Base-by-base conservation (phyloP, 2,329 filamentous ascomycete genomes). In the Triangularia setosa region DNA sequence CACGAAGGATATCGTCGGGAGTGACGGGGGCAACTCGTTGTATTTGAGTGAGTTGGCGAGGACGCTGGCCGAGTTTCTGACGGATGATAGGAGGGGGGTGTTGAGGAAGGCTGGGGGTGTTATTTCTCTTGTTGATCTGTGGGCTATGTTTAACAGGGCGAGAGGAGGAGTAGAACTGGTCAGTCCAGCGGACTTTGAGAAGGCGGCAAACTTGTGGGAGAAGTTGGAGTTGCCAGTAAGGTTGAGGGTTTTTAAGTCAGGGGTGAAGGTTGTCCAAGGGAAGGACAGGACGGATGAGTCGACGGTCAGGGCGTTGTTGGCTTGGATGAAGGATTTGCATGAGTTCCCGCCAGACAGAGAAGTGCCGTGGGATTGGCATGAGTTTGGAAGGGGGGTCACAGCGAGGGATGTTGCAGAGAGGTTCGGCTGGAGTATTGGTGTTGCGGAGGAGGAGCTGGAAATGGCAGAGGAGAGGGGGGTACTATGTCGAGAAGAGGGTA, bases 371-470 rank as follows among this genome's bases (percentile, higher is more conserved):
- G 89, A 96, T 71, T 92, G 89, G 90, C 82, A 81, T 56, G 72
- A 81, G 48, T 97, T 92, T 75, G 93, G 95, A 0, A 85, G 89
- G 63, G 93, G 95, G 9, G 88, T 98, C 27, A 97, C 93, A 14
- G 92, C 93, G 1, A 91, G 95, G 73, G 93, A 98, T 73, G 87
- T 88, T 0, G 95, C 95, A 0, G 91, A 96, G 75, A 83, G 87
- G 58, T 99, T 99, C 77, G 92, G 93, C 5, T 99, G 95, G 95
- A 98, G 95, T 74, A 90, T 99, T 7, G 95, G 95, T 8, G 94
- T 99, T 23, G 95, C 95, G 1, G 91, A 90, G 65, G 95, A 98
- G 75, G 95, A 99, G 78, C 82, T 99, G 12, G 91, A 97, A 74
- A 97, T 99, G 94, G 93, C 93, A 0, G 95, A 99, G 76, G 94